Evolutionary conservation across 73 alveolate species (phyloP), one percentile per base, ranked within the genome.

Genomic region (Paramecium bursaria): DNA sequence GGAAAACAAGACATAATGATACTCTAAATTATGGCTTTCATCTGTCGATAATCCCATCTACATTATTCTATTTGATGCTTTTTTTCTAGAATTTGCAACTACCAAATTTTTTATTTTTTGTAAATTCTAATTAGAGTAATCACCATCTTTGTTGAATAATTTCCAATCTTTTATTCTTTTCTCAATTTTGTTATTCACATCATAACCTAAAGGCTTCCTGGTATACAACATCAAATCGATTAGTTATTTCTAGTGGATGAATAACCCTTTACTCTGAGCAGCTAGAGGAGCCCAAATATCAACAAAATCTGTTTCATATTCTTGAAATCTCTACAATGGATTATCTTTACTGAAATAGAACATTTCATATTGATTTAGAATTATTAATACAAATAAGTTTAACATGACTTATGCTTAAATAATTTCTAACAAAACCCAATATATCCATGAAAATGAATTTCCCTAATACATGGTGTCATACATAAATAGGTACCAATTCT

Each of bases 351-450:
- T 92, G 48, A 91, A 90, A 50, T 97, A 94, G 75, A 93, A 94
- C 79, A 93, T 96, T 79, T 97, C 99, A 86, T 92, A 97, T 88
- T 94, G 94, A 52, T 97, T 95, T 19, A 97, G 50, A 82, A 95
- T 95, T 42, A 97, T 98, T 92, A 97, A 90, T 23, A 96, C 86
- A 87, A 97, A 97, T 21, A 97, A 87, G 87, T 97, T 97, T 48
- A 97, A 88, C 98, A 97, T 96, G 22, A 97, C 92, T 51, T 92
- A 79, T 17, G 96, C 26, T 13, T 75, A 51, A 7, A 75, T 15
- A 4, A 61, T 49, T 11, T 48, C 35, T 39, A 75, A 55, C 23
- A 46, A 0, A 47, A 57, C 17, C 23, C 30, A 79, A 6, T 51
- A 48, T 13, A 55, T 15, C 2, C 73, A 14, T 17, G 49, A 27